phyloP scores from a whole-genome alignment of 352 stramenopile genomes.

The Globisporangium polare region DNA sequence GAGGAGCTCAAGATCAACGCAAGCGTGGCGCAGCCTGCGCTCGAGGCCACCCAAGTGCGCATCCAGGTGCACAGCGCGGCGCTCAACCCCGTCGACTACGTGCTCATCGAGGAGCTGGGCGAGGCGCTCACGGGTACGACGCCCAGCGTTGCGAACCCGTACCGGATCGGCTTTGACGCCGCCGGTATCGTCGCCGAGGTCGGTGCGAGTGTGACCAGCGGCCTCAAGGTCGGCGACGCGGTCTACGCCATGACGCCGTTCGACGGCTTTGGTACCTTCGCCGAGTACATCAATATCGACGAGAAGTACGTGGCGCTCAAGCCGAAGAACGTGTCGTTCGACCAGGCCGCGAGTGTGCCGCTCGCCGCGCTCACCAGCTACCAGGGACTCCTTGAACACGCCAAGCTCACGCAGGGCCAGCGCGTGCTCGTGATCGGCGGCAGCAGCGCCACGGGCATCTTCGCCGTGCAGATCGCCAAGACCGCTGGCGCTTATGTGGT shows the following conservation, averaged over 20 bases:
- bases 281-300: conserved; percentile 16
- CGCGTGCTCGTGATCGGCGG: conserved; percentile 47
- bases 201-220: neutral
- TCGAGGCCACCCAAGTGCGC: conserved; percentile 17
- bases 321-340: conserved; percentile 17
- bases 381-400: conserved; percentile 17
- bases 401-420: conserved; percentile 18
- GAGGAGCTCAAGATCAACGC: neutral
- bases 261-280: conserved; percentile 4
- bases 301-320: conserved; percentile 20
- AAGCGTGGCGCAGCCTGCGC: neutral
- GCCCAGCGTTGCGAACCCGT: neutral
- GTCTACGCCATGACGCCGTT: conserved; percentile 2
- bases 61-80: conserved; percentile 29
- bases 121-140: neutral
- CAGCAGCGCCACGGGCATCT: conserved; percentile 40
- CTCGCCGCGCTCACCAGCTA: conserved; percentile 20
- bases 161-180: neutral
- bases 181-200: conserved; percentile 2
- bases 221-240: neutral
- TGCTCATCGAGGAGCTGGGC: conserved; percentile 10
- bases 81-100: conserved; percentile 31
- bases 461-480: conserved; percentile 59
- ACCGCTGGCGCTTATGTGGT: conserved; percentile 24
- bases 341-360: conserved; percentile 20